Evolutionary conservation across 495 filamentous ascomycete genomes (phyloP), one percentile per base, ranked within the genome.

Genomic region (Immersiella caudata): DNA sequence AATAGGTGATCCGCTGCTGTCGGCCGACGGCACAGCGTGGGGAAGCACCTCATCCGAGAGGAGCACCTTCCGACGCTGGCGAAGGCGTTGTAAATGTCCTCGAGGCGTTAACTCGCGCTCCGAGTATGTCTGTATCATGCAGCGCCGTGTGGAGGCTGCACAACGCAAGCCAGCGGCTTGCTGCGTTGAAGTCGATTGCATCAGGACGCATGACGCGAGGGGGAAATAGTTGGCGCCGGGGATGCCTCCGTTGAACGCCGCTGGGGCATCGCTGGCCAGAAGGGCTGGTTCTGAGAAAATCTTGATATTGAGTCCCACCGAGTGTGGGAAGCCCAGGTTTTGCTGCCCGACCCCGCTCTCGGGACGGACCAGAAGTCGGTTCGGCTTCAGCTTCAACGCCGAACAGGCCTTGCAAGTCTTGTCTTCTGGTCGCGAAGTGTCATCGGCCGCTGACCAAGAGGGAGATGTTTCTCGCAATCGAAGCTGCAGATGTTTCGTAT

Each of bases 111-210:
- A 49, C 26, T 40, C 20, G 2, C 65, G 60, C 5, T 24, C 50
- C 3, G 70, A 64, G 25, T 72, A 72, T 8, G 55, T 52, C 55
- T 70, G 67, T 6, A 72, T 64, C 68, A 70, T 5, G n/a, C 40
- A 11, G 22, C 36, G 21, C 65, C 65, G 27, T 70, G 49, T 60
- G 5, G 9, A 18, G 18, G 16, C 50, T 52, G 54, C 68, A 70
- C 7, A 64, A 6, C 7, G 52, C 20, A 2, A 70, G 52, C 68
- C 65, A 68, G 5, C 55, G 21, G 20, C 68, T 60, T 0, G 65
- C 65, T 6, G 59, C 14, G 36, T 25, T 33, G n/a, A 67, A 65
- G 54, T 70, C 61, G 46, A 70, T 70, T 8, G 16, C 6, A 55
- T 62, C 57, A 18, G 16, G 63, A 18, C 26, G 40, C 6, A 58